Evolutionary conservation across 106 monocot genomes (phyloP).

Genomic region (Dendrobium huoshanense): DNA sequence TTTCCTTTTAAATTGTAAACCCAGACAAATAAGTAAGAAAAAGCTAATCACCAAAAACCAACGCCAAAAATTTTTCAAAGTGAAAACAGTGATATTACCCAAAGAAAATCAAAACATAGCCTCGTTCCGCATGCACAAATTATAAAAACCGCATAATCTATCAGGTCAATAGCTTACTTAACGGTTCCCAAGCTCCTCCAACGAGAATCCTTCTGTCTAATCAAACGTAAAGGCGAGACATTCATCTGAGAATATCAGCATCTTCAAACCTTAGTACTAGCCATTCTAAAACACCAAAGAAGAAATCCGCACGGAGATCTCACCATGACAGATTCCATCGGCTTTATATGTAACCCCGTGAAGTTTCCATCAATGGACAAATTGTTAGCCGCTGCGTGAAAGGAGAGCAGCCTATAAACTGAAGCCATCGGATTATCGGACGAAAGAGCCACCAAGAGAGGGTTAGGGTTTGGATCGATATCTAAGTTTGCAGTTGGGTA

Average conservation of each 20-base stretch:
- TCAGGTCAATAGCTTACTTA: slow-evolving; percentile 15
- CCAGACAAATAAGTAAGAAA: no score
- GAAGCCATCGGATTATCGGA: slow-evolving; percentile 23
- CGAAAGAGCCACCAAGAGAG: neutral
- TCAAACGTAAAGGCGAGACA: neutral
- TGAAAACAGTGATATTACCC: neutral
- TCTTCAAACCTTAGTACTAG: neutral
- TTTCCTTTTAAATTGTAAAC: no score
- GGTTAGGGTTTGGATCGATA: neutral
- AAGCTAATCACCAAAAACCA: neutral
- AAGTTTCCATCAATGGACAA: neutral
- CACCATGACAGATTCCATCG: slow-evolving; percentile 10
- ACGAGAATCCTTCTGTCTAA: slow-evolving; percentile 2
- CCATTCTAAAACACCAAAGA: neutral
- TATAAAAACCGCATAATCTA: neutral
- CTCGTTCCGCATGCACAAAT: neutral
- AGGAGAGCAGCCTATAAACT: slow-evolving; percentile 16
- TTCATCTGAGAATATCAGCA: slow-evolving; percentile 11
- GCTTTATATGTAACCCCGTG: slow-evolving; percentile 5
- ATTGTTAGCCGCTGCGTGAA: neutral
- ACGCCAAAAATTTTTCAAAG: neutral
- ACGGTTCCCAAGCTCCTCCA: slow-evolving; percentile 8
- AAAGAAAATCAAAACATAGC: neutral
- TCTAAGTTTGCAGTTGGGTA: neutral
- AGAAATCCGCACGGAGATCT: neutral